Evolutionary conservation across 495 filamentous ascomycete genomes (phyloP).

Genomic region (Hapsidospora chrysogenum): DNA sequence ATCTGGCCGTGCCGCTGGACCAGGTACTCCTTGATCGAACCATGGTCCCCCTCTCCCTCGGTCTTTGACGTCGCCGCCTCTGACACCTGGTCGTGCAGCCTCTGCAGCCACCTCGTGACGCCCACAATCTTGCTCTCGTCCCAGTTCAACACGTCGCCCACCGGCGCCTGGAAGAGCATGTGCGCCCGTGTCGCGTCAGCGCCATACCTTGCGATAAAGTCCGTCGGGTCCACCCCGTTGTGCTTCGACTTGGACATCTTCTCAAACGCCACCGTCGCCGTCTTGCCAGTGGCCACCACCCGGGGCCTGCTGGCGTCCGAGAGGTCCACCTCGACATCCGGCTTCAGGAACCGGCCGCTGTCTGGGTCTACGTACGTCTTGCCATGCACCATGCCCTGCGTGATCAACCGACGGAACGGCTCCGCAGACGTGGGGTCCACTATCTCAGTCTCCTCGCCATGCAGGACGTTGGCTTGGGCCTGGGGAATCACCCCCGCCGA

Average conservation of each 20-base stretch:
- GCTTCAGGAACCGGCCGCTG: slow-evolving; percentile 62
- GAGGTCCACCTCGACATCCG: slow-evolving; percentile 57
- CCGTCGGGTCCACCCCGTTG: slow-evolving; percentile 74
- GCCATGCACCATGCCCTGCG: slow-evolving; percentile 87
- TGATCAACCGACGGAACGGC: slow-evolving; percentile 65
- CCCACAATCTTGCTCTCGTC: slow-evolving; percentile 71
- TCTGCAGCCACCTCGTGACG: slow-evolving; percentile 59
- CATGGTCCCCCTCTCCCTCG: no score
- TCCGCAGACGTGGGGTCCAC: slow-evolving; percentile 30
- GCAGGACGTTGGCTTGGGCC: no score
- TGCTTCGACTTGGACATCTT: slow-evolving; percentile 97
- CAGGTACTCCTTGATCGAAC: slow-evolving; percentile 13
- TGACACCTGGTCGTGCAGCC: slow-evolving; percentile 41
- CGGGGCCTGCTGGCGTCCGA: slow-evolving; percentile 37
- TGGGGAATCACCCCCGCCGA: slow-evolving; percentile 22
- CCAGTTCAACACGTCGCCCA: slow-evolving; percentile 73
- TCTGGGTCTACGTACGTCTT: slow-evolving; percentile 62
- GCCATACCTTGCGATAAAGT: slow-evolving; percentile 53
- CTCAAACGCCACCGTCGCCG: slow-evolving; percentile 50
- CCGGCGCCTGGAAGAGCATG: slow-evolving; percentile 73
- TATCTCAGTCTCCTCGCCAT: no score
- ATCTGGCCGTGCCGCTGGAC: slow-evolving; percentile 4
- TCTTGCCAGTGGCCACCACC: slow-evolving; percentile 38
- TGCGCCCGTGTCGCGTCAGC: slow-evolving; percentile 76
- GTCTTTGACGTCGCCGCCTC: slow-evolving; percentile 9